Evolutionary conservation across 257 asterid species (phyloP).

Genomic region (Solanum pimpinellifolium): DNA sequence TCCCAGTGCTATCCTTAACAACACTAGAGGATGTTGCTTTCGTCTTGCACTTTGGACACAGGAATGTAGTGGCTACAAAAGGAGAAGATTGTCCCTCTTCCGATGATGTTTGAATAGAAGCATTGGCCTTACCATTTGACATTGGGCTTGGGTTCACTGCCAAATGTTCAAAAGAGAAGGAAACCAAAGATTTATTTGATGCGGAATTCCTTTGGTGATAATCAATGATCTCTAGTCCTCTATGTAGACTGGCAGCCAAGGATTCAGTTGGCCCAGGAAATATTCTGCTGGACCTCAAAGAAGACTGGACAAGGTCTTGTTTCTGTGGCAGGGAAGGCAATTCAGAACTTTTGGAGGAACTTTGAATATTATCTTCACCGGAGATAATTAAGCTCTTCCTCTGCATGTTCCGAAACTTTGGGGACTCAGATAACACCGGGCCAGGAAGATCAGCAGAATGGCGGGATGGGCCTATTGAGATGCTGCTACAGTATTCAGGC

Average conservation of each 20-base stretch:
- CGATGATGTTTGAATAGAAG: conserved; percentile 39
- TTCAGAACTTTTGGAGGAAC: conserved; percentile 23
- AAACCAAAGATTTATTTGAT: conserved; percentile 59
- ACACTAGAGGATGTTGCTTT: conserved; percentile 19
- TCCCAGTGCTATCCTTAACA: conserved; percentile 24
- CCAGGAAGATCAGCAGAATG: conserved; percentile 46
- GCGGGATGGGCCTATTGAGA: conserved; percentile 29
- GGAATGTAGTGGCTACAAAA: conserved; percentile 21
- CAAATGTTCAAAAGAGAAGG: conserved; percentile 86
- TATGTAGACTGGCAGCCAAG: conserved; percentile 83
- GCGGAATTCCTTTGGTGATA: conserved; percentile 67
- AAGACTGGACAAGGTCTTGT: conserved; percentile 34
- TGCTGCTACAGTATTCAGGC: conserved; percentile 24
- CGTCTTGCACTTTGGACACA: conserved; percentile 56
- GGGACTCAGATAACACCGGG: conserved; percentile 78
- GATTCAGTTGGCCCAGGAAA: conserved; percentile 72
- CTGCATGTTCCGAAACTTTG: conserved; percentile 45
- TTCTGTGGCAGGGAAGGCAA: conserved; percentile 25
- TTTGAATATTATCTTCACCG: conserved; percentile 23
- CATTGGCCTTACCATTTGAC: conserved; percentile 37
- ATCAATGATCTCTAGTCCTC: conserved; percentile 80
- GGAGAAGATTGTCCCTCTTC: conserved; percentile 22
- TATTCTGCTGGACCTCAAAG: conserved; percentile 68
- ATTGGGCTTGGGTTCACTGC: conserved; percentile 47
- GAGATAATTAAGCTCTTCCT: conserved; percentile 50